Conservation (phyloP, 1,284 basidiomycete genomes). For the Malassezia yamatoensis region DNA sequence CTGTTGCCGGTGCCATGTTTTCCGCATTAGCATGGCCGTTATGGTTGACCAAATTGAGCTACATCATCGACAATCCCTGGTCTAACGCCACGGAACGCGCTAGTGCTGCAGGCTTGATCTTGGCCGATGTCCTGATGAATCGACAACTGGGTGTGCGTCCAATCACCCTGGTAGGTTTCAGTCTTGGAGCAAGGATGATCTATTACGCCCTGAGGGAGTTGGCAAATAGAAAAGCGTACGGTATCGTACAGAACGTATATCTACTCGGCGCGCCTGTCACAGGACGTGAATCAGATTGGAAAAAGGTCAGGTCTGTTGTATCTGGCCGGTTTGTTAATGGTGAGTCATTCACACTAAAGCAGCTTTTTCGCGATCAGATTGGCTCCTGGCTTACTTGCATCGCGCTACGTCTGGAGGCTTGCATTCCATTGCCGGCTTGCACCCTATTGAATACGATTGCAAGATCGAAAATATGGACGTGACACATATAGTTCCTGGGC, state of each 20-base stretch:
- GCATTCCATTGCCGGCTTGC: constrained; percentile 42
- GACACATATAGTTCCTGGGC: constrained; percentile 42
- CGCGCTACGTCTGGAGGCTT: constrained; percentile 44
- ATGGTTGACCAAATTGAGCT: constrained; percentile 46
- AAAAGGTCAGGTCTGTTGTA: constrained; percentile 36
- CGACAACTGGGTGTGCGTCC: constrained; percentile 47
- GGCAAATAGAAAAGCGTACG: constrained; percentile 38
- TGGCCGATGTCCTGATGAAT: constrained; percentile 39
- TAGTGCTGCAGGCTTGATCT: constrained; percentile 40
- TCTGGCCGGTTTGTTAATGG: constrained; percentile 45
- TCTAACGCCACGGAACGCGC: constrained; percentile 44
- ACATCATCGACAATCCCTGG: constrained; percentile 48
- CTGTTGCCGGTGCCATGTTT: constrained; percentile 42
- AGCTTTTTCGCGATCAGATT: constrained; percentile 43
- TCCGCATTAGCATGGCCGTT: constrained; percentile 44
- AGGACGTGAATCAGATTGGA: constrained; percentile 39
- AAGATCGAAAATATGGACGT: constrained; percentile 47
- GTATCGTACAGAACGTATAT: constrained; percentile 47
- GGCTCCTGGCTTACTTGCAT: constrained; percentile 46
- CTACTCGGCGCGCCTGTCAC: constrained; percentile 45
- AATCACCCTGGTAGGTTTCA: constrained; percentile 45
- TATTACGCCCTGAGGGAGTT: constrained; percentile 44
- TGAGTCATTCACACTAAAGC: background rate
- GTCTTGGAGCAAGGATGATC: constrained; percentile 43
- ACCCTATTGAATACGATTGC: constrained; percentile 40